These are phyloP conservation scores for Daldinia sp. DNA, from an alignment of 2,329 filamentous ascomycete genomes.

Conservation along the genomic window DNA sequence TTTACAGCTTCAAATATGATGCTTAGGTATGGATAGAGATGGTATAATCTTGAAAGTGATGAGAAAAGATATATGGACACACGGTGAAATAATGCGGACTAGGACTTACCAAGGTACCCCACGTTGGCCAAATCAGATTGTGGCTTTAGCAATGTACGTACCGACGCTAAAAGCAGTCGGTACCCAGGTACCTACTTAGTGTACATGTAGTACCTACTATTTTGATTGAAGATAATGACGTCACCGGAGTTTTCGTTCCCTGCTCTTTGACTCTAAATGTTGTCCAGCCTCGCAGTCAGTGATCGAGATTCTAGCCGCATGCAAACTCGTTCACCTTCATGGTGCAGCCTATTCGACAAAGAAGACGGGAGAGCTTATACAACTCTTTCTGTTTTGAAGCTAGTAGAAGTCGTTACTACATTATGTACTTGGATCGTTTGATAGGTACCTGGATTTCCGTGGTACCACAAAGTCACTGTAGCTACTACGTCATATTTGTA, in stretches of 20 bases:
- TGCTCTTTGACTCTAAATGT: constrained; percentile 5
- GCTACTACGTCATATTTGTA: constrained; percentile 32
- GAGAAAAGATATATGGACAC: too few relatives aligned
- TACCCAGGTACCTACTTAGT: too few relatives aligned
- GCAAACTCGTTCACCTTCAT: not conserved
- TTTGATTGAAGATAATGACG: constrained; percentile 41
- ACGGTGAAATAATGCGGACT: not conserved
- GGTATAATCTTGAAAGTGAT: too few relatives aligned
- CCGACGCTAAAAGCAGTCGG: constrained; percentile 10
- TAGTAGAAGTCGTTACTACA: constrained; percentile 12
- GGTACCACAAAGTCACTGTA: constrained; percentile 18
- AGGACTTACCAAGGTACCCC: too few relatives aligned
- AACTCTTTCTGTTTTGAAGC: constrained; percentile 19
- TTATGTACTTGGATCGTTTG: constrained; percentile 6
- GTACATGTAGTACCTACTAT: not conserved
- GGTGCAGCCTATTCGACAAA: constrained; percentile 12
- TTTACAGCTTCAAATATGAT: too few relatives aligned
- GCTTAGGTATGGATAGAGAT: too few relatives aligned
- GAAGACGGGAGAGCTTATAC: not conserved
- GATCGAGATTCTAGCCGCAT: constrained; percentile 37
- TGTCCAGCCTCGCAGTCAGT: constrained; percentile 15
- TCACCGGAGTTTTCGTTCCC: constrained; percentile 44
- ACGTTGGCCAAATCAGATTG: constrained; percentile 17
- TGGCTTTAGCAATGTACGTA: constrained; percentile 21
- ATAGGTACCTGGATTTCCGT: not conserved